A percentile compares a stretch with the other conserved stretches of the same genome.
phyloP scores from a whole-genome alignment of 441 rosid species.

The Croton laevigatus region DNA sequence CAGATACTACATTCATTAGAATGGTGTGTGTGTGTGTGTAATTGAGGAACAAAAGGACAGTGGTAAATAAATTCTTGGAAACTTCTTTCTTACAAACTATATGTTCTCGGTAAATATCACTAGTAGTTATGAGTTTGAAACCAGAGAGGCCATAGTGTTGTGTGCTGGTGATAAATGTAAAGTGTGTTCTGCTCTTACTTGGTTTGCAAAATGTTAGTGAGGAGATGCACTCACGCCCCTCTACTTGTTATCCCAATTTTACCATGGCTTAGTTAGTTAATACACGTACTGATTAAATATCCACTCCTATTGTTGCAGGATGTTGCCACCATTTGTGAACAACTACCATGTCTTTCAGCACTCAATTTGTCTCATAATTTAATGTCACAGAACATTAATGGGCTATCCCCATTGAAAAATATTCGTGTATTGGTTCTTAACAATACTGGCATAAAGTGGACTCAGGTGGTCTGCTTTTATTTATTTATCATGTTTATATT shows the following conservation, averaged over 20 bases:
- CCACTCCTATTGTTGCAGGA: constrained; percentile 44
- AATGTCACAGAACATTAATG: constrained; percentile 41
- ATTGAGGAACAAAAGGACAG: background rate
- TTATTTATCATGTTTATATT: background rate
- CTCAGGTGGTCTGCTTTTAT: constrained; percentile 43
- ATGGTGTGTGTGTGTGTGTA: no score
- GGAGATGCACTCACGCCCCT: background rate
- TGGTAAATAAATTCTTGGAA: background rate
- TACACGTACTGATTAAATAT: constrained; percentile 5
- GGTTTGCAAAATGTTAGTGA: background rate
- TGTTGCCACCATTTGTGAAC: constrained; percentile 59
- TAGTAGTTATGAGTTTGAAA: background rate
- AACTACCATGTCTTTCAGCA: constrained; percentile 56
- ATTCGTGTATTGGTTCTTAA: constrained; percentile 74
- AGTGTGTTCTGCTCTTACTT: background rate
- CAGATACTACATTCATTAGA: background rate
- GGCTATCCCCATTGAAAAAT: constrained; percentile 50
- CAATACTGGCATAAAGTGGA: constrained; percentile 65
- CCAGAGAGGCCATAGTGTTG: no score
- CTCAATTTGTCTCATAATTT: constrained; percentile 71
- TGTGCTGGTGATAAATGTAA: background rate
- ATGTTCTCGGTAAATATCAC: background rate
- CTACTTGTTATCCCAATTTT: background rate
- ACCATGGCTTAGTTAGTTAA: background rate
- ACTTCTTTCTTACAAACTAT: background rate